phyloP scores from a whole-genome alignment of 2,329 filamentous ascomycete genomes.

The Colletotrichum sp. region DNA sequence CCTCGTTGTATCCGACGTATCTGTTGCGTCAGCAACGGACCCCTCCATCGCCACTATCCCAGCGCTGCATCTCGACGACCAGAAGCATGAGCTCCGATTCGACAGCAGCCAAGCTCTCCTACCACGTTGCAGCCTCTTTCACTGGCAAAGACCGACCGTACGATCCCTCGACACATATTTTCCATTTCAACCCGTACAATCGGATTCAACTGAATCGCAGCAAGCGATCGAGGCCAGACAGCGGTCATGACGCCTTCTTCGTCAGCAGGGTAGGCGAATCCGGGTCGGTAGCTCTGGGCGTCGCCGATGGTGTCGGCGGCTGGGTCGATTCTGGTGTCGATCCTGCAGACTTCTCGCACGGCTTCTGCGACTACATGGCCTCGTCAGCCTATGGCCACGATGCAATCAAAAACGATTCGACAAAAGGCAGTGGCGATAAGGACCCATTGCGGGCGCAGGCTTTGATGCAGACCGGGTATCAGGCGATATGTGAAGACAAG shows the following conservation, averaged over 20 bases:
- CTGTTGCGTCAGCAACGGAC: not conserved
- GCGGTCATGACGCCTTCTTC: conserved; percentile 97
- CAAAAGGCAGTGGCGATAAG: conserved; percentile 4
- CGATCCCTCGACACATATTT: conserved; percentile 71
- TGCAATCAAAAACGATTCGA: conserved; percentile 31
- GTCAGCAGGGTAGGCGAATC: conserved; percentile 78
- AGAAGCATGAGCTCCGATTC: conserved; percentile 9
- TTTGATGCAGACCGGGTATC: conserved; percentile 85
- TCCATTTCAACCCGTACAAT: conserved; percentile 73
- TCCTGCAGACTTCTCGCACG: conserved; percentile 93
- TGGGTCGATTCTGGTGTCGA: conserved; percentile 94
- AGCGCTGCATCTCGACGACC: not conserved
- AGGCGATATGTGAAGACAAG: conserved; percentile 77
- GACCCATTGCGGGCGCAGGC: conserved; percentile 24
- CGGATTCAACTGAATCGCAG: conserved; percentile 58
- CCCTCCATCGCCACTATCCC: not conserved
- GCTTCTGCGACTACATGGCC: conserved; percentile 93
- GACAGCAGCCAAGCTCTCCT: conserved; percentile 53
- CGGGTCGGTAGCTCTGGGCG: conserved; percentile 79
- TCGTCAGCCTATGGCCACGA: conserved; percentile 68
- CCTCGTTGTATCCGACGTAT: not conserved
- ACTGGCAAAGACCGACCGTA: conserved; percentile 74
- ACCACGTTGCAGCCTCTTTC: conserved; percentile 77
- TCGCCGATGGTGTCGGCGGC: conserved; percentile 94
- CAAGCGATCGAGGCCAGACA: conserved; percentile 71